Percentiles rank a stretch among this genome's conserved stretches.
These are phyloP conservation scores for Chiua sp. DNA, from an alignment of 1,284 basidiomycete genomes.

Conservation along the genomic window DNA sequence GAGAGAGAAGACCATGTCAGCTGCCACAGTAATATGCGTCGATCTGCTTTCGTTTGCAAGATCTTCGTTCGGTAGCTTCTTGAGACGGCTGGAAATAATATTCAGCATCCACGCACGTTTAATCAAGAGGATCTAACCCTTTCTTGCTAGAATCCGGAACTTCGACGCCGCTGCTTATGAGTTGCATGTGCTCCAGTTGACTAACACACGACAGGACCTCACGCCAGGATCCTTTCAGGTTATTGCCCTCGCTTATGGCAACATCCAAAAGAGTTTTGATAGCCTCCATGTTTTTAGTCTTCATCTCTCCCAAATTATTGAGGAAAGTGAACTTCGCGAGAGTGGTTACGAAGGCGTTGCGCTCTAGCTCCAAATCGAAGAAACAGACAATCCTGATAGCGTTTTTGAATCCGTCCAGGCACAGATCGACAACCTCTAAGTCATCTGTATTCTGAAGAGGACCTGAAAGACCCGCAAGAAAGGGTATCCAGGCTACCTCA, in stretches of 20 bases:
- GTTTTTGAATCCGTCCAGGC: conserved; percentile 92
- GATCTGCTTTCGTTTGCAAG: conserved; percentile 97
- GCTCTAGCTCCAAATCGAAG: conserved; percentile 94
- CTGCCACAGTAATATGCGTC: conserved; percentile 97
- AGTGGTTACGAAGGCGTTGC: conserved; percentile 98
- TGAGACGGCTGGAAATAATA: conserved; percentile 51
- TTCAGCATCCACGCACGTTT: conserved; percentile 10
- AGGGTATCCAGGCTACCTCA: conserved; percentile 97
- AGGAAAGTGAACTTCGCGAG: conserved; percentile 97
- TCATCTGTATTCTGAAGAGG: conserved; percentile 94
- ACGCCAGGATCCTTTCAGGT: conserved; percentile 94
- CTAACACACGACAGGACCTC: conserved; percentile 96
- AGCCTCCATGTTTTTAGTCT: conserved; percentile 97
- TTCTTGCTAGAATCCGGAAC: conserved; percentile 82
- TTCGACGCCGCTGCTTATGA: conserved; percentile 89
- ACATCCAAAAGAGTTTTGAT: conserved; percentile 94
- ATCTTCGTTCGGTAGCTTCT: conserved; percentile 87
- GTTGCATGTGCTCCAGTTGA: conserved; percentile 96
- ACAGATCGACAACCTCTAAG: conserved; percentile 89
- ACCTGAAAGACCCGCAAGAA: conserved; percentile 91
- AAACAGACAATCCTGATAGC: conserved; percentile 94
- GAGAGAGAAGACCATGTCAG: conserved; percentile 98
- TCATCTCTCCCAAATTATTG: conserved; percentile 97
- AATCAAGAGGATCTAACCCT: conserved; percentile 56
- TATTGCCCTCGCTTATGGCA: conserved; percentile 93